Evolutionary conservation across 1,284 basidiomycete species (phyloP), one percentile per base, ranked within the genome.

Genomic region (Microstroma glucosiphilum): DNA sequence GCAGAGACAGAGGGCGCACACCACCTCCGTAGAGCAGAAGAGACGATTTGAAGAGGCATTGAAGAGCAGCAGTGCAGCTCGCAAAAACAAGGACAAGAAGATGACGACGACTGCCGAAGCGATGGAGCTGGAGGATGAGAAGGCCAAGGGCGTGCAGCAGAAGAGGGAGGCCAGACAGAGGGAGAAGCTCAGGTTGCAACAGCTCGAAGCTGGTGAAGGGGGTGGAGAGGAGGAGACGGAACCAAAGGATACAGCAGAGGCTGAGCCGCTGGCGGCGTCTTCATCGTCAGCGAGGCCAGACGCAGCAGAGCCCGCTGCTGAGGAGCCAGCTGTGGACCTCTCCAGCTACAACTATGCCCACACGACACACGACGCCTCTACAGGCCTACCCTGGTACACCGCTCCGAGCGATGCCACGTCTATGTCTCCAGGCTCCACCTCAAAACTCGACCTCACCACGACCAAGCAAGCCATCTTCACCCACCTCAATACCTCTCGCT

Each of bases 381-480:
- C 56, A 1, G 9, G 21, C 2, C 41, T 73, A 2, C 61, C 62
- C 2, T 74, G 73, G 62, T 75, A 69, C 48, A 13, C 21, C 19
- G 19, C 51, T 7, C 25, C 51, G 19, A 19, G 21, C 51, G 8
- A 6, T 54, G 13, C 51, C 26, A 15, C 51, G 4, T 48, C 43
- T 21, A 23, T 13, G 3, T 17, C 51, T 25, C 25, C 15, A 19
- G 7, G 13, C 51, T 23, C 51, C 13, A 48, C 46, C 3, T 21
- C 21, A 6, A 11, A 4, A 6, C 51, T 54, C 0, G 78, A 84
- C 1, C 77, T 82, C 42, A 87, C 94, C 74, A 82, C 84, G 1
- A 89, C 90, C 4, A 84, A 86, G 62, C 90, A 88, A 67, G 87
- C 84, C 4, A 87, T 92, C 6, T 96, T 92, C 78, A 84, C 84